phyloP scores from a whole-genome alignment of 1,284 basidiomycete genomes.

The Polyporus tsugae region DNA sequence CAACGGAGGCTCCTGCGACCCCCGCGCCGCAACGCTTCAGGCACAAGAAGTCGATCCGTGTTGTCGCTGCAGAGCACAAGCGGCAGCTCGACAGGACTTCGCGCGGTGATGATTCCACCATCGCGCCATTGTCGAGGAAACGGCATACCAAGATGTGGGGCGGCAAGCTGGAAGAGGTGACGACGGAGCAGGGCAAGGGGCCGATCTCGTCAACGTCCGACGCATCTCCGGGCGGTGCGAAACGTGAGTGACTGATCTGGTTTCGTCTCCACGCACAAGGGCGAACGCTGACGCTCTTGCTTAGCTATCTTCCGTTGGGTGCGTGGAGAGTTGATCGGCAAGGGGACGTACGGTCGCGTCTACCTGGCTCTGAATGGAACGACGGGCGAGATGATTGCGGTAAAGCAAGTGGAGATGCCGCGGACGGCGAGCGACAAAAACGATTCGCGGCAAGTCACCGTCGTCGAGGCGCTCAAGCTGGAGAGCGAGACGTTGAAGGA shows the following conservation, averaged over 20 bases:
- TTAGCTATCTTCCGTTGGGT: conserved; percentile 97
- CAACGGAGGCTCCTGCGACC: conserved; percentile 61
- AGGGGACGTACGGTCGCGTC: conserved; percentile 96
- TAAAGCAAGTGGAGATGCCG: conserved; percentile 98
- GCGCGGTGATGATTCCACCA: conserved; percentile 54
- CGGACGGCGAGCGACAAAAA: conserved; percentile 90
- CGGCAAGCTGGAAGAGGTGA: conserved; percentile 92
- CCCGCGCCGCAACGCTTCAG: conserved; percentile 50
- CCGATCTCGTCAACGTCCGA: conserved; percentile 58
- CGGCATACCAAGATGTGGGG: conserved; percentile 98
- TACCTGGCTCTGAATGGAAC: conserved; percentile 98
- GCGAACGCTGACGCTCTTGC: neutral
- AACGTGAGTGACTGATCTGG: conserved; percentile 54
- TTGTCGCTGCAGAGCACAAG: conserved; percentile 88
- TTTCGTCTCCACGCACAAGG: conserved; percentile 15
- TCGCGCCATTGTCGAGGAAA: conserved; percentile 70
- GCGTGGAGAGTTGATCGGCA: conserved; percentile 96
- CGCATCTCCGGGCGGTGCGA: conserved; percentile 62
- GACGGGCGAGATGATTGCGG: conserved; percentile 99
- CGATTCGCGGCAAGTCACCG: conserved; percentile 84
- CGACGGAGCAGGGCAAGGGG: conserved; percentile 67
- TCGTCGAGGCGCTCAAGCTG: conserved; percentile 91
- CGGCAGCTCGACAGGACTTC: conserved; percentile 71
- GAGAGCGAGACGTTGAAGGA: conserved; percentile 97
- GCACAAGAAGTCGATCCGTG: conserved; percentile 90